These are phyloP conservation scores for Pythium angustatum DNA, from an alignment of 352 stramenopile genomes.

Conservation along the genomic window DNA sequence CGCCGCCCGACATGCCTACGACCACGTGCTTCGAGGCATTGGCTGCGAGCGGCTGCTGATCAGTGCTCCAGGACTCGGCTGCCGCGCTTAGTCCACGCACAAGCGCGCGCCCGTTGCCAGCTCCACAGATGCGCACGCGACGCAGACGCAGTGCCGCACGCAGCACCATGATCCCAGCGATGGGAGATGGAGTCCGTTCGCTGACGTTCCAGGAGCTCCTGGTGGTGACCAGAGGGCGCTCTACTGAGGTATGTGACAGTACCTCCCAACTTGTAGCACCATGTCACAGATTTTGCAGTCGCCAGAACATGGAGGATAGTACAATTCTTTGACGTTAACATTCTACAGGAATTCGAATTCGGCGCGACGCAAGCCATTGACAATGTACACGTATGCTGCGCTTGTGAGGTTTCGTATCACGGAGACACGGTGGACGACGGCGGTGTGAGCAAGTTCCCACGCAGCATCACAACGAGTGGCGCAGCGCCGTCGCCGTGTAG, in stretches of 20 bases:
- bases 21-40: constrained; percentile 83
- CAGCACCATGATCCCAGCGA: neutral
- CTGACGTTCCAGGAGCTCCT: neutral
- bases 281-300: constrained; percentile 1
- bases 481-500: too few species aligned
- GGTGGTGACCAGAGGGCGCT: neutral
- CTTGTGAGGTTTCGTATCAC: too few species aligned
- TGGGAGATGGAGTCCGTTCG: neutral
- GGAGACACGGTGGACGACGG: neutral
- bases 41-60: too few species aligned
- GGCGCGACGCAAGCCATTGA: too few species aligned
- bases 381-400: too few species aligned
- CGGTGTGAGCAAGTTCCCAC: constrained; percentile 19
- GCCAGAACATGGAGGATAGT: neutral
- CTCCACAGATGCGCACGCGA: too few species aligned
- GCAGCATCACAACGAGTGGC: constrained; percentile 13
- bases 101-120: too few species aligned
- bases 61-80: too few species aligned
- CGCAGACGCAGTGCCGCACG: neutral
- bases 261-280: neutral
- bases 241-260: neutral
- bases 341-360: too few species aligned
- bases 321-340: too few species aligned
- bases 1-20: constrained; percentile 97
- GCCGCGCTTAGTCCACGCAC: too few species aligned